phyloP scores from a whole-genome alignment of 805 yeast genomes.

The Yarrowia yakushimensis region DNA sequence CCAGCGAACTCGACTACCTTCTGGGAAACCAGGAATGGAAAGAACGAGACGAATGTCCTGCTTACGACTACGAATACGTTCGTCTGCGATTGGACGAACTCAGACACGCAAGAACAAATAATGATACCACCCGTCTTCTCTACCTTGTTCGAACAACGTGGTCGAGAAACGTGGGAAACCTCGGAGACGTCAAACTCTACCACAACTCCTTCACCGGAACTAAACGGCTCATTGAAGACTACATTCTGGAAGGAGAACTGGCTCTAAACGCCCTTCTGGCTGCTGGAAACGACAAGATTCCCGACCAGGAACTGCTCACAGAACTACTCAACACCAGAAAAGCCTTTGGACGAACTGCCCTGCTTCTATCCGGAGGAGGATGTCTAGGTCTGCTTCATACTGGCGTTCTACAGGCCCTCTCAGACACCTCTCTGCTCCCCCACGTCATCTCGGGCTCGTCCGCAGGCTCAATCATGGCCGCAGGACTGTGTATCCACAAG shows the following conservation, averaged over 20 bases:
- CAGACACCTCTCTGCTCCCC: constrained; percentile 74
- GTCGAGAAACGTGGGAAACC: constrained; percentile 80
- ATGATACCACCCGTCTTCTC: constrained; percentile 59
- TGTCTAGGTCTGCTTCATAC: constrained; percentile 90
- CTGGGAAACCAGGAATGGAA: constrained; percentile 75
- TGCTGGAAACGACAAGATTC: constrained; percentile 40
- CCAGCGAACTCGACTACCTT: constrained; percentile 60
- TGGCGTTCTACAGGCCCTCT: constrained; percentile 79
- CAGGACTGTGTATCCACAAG: constrained; percentile 76
- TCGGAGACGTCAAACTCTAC: constrained; percentile 77
- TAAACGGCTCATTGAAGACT: constrained; percentile 75
- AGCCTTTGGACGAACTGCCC: constrained; percentile 90
- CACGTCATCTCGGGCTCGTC: constrained; percentile 89
- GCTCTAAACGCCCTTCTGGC: constrained; percentile 41
- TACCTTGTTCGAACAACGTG: constrained; percentile 80
- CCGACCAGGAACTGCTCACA: constrained; percentile 66
- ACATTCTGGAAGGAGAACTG: constrained; percentile 70
- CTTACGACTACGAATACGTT: constrained; percentile 71
- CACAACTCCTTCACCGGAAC: constrained; percentile 82
- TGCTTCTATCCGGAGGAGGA: constrained; percentile 94
- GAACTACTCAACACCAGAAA: constrained; percentile 83
- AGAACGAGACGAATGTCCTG: constrained; percentile 48
- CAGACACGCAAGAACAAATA: constrained; percentile 52
- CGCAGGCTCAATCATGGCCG: constrained; percentile 93
- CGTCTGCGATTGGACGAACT: constrained; percentile 52